A percentile compares a stretch with the other conserved stretches of the same genome.
Evolutionary conservation across 768 basidiomycete species (phyloP).

Genomic region (Tulasnella calospora): DNA sequence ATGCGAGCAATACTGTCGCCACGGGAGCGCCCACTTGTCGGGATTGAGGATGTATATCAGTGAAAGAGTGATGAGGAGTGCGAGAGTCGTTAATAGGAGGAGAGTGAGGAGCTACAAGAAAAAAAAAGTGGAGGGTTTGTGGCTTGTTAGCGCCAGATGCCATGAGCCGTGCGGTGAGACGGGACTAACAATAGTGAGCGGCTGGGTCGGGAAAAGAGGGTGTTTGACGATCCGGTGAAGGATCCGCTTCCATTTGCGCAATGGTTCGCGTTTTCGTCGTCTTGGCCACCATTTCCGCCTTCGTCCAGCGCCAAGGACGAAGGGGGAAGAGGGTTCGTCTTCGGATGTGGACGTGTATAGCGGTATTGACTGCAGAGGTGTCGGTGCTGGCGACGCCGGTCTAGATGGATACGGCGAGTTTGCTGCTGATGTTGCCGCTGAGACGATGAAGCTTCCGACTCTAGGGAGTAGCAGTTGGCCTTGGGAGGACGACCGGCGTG

Average conservation of each 20-base stretch:
- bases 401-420: slow-evolving; percentile 19
- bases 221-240: slow-evolving; percentile 57
- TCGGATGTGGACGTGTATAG: slow-evolving; percentile 26
- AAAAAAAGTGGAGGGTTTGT: not conserved
- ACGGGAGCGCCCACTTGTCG: slow-evolving; percentile 90
- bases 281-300: slow-evolving; percentile 17
- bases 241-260: slow-evolving; percentile 56
- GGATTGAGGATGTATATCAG: slow-evolving; percentile 92
- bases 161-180: not conserved
- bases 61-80: slow-evolving; percentile 69
- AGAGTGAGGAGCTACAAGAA: slow-evolving; percentile 49
- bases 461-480: slow-evolving; percentile 5
- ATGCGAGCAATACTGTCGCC: slow-evolving; percentile 86
- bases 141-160: not conserved
- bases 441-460: not conserved
- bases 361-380: not conserved
- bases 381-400: slow-evolving; percentile 18
- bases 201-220: slow-evolving; percentile 74
- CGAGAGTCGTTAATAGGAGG: slow-evolving; percentile 73
- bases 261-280: slow-evolving; percentile 15
- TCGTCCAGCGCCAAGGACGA: slow-evolving; percentile 22
- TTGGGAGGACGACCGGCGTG: slow-evolving; percentile 21
- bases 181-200: slow-evolving; percentile 67
- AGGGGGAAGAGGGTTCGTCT: slow-evolving; percentile 46
- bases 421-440: not conserved